A percentile compares a stretch with the other conserved stretches of the same genome.
These are phyloP conservation scores for Trichoderma afroharzianum DNA, from an alignment of 2,329 filamentous ascomycete species.

Conservation along the genomic window DNA sequence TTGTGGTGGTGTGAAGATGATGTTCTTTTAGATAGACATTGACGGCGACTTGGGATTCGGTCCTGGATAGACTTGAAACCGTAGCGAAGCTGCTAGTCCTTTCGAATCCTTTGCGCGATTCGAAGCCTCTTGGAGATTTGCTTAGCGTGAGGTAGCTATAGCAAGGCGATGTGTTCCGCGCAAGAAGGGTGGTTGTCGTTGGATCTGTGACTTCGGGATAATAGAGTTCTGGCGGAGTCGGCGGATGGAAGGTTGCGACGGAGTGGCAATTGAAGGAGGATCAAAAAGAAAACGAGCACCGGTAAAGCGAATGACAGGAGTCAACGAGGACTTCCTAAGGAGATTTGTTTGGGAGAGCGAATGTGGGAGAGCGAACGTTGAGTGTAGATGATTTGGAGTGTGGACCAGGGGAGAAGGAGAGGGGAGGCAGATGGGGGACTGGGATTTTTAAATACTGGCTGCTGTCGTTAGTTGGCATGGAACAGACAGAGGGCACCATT, in stretches of 20 bases:
- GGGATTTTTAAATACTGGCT: constrained; percentile 30
- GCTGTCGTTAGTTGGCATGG: neutral
- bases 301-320: constrained; percentile 71
- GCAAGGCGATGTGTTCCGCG: neutral
- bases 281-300: constrained; percentile 51
- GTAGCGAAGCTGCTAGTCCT: neutral
- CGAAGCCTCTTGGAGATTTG: neutral
- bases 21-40: constrained; percentile 21
- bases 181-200: neutral
- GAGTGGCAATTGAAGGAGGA: constrained; percentile 34
- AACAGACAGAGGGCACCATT: neutral
- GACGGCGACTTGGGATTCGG: constrained; percentile 10
- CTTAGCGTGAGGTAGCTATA: neutral
- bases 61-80: neutral
- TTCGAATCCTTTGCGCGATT: constrained; percentile 4
- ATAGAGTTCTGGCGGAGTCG: constrained; percentile 7
- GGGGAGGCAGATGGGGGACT: constrained; percentile 21
- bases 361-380: constrained; percentile 36
- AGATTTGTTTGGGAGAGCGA: constrained; percentile 42
- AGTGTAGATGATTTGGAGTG: constrained; percentile 25
- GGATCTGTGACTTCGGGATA: neutral
- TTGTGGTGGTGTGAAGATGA: constrained; percentile 28
- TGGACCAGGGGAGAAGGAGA: constrained; percentile 27
- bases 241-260: constrained; percentile 10
- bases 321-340: constrained; percentile 67